These are phyloP conservation scores for Coccomyxa subellipsoidea DNA, from an alignment of 163 green algal genomes.

Conservation along the genomic window DNA sequence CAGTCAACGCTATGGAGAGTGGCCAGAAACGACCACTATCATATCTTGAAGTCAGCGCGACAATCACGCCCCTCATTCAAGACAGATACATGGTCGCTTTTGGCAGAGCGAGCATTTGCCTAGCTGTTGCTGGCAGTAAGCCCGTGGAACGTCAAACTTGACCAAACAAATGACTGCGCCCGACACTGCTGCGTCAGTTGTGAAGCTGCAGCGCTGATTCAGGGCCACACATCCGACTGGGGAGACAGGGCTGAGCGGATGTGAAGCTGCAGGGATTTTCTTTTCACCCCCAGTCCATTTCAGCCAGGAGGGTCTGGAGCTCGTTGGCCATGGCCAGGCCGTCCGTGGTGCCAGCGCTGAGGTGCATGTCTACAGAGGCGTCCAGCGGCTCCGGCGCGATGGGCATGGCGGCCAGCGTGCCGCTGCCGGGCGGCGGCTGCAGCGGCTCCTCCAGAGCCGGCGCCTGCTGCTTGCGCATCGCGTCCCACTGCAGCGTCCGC, in stretches of 20 bases:
- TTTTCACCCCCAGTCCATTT: neutral
- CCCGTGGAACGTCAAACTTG: too few species aligned
- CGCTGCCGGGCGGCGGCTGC: neutral
- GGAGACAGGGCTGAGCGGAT: too few species aligned
- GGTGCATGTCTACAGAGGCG: neutral
- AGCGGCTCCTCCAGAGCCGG: neutral
- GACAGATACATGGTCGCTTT: too few species aligned
- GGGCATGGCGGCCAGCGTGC: neutral
- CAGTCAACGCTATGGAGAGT: too few species aligned
- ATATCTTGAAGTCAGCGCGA: neutral
- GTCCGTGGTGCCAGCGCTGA: neutral
- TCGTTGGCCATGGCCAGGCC: neutral
- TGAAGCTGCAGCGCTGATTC: neutral
- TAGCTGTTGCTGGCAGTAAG: too few species aligned
- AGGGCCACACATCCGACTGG: too few species aligned
- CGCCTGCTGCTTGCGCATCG: neutral
- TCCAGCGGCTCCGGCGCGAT: neutral
- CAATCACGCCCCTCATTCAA: neutral
- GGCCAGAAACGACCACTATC: too few species aligned
- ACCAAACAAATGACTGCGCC: too few species aligned
- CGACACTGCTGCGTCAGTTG: neutral
- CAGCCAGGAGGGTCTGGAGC: neutral
- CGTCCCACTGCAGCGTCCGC: neutral
- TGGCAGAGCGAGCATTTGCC: too few species aligned
- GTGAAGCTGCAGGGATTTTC: too few species aligned